Base-by-base conservation (phyloP, 495 filamentous ascomycete species). In the Cetradonia linearis region DNA sequence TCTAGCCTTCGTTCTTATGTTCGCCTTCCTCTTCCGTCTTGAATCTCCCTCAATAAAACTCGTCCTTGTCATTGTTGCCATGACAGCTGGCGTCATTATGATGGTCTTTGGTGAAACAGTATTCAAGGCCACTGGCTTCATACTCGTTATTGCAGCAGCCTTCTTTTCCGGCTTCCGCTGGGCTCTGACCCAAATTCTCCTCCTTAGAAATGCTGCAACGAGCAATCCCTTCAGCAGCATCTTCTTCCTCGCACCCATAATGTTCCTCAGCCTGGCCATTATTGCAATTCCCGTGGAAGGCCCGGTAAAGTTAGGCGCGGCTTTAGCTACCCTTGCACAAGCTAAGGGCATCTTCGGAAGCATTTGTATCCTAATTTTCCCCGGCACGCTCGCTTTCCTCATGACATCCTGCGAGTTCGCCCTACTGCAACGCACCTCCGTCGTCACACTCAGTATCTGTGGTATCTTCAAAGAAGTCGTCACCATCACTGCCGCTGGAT, bases 391-490 rank as follows among this genome's bases (percentile, higher is more conserved):
- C 31, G 94, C 94, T 4, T 99, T 99, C 68, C 79, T 90, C 53
- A 99, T 99, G 94, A 96, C 93, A 36, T 81, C 89, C 1, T 89
- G 89, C 49, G 94, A 99, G 73, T 99, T 97, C 66, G 92, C 94
- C 49, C 79, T 99, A 33, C 78, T 99, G 47, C 85, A 96, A 77
- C 89, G 94, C 36, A 97, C 91, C 5, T 91, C 86, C 7, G 94
- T 99, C 56, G 94, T 99, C 52, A 97, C 94, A 0, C 79, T 99
- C 53, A 91, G 86, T 55, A 96, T 99, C 58, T 94, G 91, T 63
- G 94, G 94, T 52, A 99, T 97, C 56, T 97, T 99, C 78, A 99
- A 99, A 72, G 94, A 99, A 73, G 94, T 96, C 13, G 85, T 99
- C 56, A 99, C 94, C 7, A 97, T 99, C 68, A 83, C 83, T 42